Evolutionary conservation across 129 eudicot genomes (phyloP), one percentile per base, ranked within the genome.

Genomic region (Centrapalus pauciflorus): DNA sequence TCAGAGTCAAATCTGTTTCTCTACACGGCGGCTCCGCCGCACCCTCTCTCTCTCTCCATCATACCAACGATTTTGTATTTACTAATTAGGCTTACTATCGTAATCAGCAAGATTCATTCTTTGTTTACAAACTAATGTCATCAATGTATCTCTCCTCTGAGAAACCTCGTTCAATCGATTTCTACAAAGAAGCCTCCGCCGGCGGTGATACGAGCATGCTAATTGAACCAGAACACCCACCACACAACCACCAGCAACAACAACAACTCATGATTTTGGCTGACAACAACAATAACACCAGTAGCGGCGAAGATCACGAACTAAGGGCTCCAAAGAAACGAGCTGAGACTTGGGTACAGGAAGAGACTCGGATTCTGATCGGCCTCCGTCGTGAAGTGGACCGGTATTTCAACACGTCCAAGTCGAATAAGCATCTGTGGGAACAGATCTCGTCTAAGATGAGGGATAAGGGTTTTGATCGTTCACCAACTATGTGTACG

Each of bases 351-450:
- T 76, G 85, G 85, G 63, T 66, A 3, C 78, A 70, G 61, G 85
- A 80, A 61, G 85, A 80, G 55, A 80, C 85, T 17, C 81, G 81
- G 37, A 66, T 51, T 64, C 29, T 80, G 3, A 80, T 80, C 66
- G 25, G 68, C 0, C 77, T 80, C 67, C 78, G 85, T 2, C 81
- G 81, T 32, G 78, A 80, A 54, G 75, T 80, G 11, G 85, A 80
- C 17, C 60, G 78, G 2, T 45, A 64, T 29, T 80, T 80, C 37
- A 80, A 80, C 24, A 71, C 85, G 13, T 80, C 85, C 0, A 80
- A 80, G 77, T 80, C 85, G 14, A 80, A 80, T 20, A 76, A 71
- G 35, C 85, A 80, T 45, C 51, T 80, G 61, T 80, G 85, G 85
- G 78, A 80, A 7, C 85, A 80, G 81, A 80, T 80, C 72, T 80